Evolutionary conservation across 139 green algal genomes (phyloP), one percentile per base, ranked within the genome.

Genomic region (Picochlorum costavermella): DNA sequence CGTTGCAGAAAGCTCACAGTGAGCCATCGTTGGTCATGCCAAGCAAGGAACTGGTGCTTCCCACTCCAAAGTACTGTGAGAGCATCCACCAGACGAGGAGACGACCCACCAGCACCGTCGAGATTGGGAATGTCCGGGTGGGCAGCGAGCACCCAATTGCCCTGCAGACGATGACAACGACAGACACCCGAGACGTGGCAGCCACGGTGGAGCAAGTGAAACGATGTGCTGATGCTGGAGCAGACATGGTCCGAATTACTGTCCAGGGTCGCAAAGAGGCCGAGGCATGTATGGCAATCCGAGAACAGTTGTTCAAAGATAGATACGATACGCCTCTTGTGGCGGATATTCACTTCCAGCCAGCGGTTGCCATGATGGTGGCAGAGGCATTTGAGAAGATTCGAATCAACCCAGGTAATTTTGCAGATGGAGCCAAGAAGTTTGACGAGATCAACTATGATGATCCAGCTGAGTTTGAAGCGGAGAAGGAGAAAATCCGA

Each of bases 331-430:
- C 82, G 0, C 93, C 94, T 2, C 83, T 99, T 63, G 91, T 98
- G 6, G 94, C 94, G 1, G 94, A 99, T 80, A 99, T 99, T 74
- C 94, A 99, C 76, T 99, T 99, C 83, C 84, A 94, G 74, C 94
- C 94, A 13, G 74, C 69, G 20, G 85, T 98, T 16, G 94, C 94
- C 4, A 89, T 96, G 83, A 89, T 90, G 80, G 94, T 99, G 61
- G 92, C 93, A 8, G 94, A 99, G 4, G 90, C 87, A 16, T 99
- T 98, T 74, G 92, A 99, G 80, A 99, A 99, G 80, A 92, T 96
- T 71, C 81, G 87, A 61, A 79, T 95, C 69, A 95, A 95, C 73
- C 87, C 87, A 13, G 79, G 94, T 55, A 99, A 99, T 81, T 99
- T 95, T 85, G 92, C 85, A 30, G 89, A 97, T 51, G 89, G 90